Conservation (phyloP, 2,329 filamentous ascomycete species). For the Byssochlamys sp. region DNA sequence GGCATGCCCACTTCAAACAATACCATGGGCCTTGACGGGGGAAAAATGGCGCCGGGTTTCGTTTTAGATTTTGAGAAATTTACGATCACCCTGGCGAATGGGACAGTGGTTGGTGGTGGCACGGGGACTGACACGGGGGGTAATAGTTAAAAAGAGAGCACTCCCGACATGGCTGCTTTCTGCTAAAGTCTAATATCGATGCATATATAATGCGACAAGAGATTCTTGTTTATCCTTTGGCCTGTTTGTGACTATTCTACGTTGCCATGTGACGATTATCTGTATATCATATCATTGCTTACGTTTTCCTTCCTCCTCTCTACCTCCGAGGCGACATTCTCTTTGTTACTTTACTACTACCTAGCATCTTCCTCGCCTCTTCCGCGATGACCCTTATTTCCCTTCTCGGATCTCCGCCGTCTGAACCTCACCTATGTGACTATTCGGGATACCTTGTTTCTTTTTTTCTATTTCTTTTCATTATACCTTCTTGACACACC, state of each 20-base stretch:
- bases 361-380: not conserved
- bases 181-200: not conserved
- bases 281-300: not conserved
- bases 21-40: constrained; percentile 13
- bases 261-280: not conserved
- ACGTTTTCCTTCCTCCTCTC: not conserved
- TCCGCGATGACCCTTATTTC: not conserved
- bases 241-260: too few relatives aligned
- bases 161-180: not conserved
- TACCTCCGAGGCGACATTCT: not conserved
- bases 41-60: constrained; percentile 18
- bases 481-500: too few relatives aligned
- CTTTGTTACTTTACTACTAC: not conserved
- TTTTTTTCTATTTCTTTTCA: not conserved
- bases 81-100: constrained; percentile 23
- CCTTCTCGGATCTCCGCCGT: not conserved
- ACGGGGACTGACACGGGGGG: not conserved
- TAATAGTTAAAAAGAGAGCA: not conserved
- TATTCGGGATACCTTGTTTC: not conserved
- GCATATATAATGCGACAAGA: not conserved
- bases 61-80: constrained; percentile 27
- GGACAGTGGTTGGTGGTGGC: constrained; percentile 18
- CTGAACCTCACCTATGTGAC: not conserved
- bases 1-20: constrained; percentile 14
- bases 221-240: too few relatives aligned